Evolutionary conservation across 2,329 filamentous ascomycete species (phyloP).

Genomic region (Cytospora piceae): DNA sequence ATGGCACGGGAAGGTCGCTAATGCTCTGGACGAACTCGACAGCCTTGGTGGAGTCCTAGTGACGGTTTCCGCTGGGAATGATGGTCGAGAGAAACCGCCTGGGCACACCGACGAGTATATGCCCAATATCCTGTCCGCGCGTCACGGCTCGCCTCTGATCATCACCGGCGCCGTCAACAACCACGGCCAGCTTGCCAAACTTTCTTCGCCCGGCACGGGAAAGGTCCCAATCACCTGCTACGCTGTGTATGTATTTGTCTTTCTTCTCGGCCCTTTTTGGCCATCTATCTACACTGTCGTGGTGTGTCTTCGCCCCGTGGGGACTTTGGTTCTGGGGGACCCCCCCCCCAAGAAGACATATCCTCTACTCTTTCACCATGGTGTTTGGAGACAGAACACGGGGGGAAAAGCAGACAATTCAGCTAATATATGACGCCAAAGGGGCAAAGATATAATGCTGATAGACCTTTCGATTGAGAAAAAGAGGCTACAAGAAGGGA

Average conservation of each 20-base stretch:
- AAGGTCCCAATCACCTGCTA: slow-evolving; percentile 12
- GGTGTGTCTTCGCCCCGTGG: neutral
- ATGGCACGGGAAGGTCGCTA: slow-evolving; percentile 2
- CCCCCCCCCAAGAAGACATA: too few relatives aligned
- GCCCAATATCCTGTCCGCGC: slow-evolving; percentile 9
- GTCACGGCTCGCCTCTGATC: slow-evolving; percentile 1
- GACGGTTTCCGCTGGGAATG: slow-evolving; percentile 21
- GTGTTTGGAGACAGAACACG: neutral
- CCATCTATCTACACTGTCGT: neutral
- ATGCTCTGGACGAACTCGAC: slow-evolving; percentile 9
- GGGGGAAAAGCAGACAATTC: neutral
- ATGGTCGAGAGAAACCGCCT: neutral
- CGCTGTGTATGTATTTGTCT: slow-evolving; percentile 1
- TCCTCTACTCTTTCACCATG: neutral
- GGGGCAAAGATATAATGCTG: slow-evolving; percentile 11
- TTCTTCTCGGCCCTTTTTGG: neutral
- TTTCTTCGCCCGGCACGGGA: slow-evolving; percentile 9
- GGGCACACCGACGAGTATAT: slow-evolving; percentile 7
- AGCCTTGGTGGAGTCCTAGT: slow-evolving; percentile 5
- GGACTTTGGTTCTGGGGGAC: neutral
- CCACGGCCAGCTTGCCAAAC: slow-evolving; percentile 17
- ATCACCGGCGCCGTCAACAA: slow-evolving; percentile 21
- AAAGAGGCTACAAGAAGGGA: slow-evolving; percentile 16
- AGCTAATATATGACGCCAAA: neutral
- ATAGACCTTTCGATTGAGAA: slow-evolving; percentile 14